Conservation (phyloP, 225 moss, liverwort and hornwort genomes). For the Polytrichum commune region DNA sequence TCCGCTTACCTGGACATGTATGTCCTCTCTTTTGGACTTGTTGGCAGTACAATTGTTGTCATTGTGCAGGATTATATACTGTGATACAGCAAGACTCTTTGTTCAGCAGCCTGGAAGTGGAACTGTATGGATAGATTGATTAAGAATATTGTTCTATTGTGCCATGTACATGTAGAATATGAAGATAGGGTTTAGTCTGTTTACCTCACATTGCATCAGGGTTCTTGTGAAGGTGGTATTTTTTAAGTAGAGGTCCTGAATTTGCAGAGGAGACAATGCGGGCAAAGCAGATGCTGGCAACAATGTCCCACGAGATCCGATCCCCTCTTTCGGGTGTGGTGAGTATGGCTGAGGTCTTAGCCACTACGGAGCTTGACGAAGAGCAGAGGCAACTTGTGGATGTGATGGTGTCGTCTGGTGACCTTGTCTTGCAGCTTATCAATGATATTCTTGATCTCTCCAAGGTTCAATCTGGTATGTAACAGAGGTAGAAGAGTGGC, state of each 20-base stretch:
- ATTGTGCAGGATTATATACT: neutral
- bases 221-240: too few relatives aligned
- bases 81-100: neutral
- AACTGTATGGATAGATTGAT: too few relatives aligned
- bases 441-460: conserved; percentile 92
- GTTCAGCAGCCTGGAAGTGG: too few relatives aligned
- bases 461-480: conserved; percentile 81
- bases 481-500: neutral
- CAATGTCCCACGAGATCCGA: conserved; percentile 92
- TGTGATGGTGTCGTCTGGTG: conserved; percentile 83
- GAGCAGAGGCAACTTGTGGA: conserved; percentile 88
- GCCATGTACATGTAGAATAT: too few relatives aligned
- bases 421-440: conserved; percentile 79
- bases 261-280: conserved; percentile 80
- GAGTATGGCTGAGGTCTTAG: conserved; percentile 82
- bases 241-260: neutral
- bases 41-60: neutral
- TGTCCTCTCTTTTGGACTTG: too few relatives aligned
- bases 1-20: too few relatives aligned
- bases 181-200: too few relatives aligned
- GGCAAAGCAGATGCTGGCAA: conserved; percentile 89
- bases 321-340: conserved; percentile 84
- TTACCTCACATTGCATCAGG: too few relatives aligned
- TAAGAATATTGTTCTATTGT: too few relatives aligned
- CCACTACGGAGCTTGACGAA: conserved; percentile 67